Evolutionary conservation across 352 stramenopile genomes (phyloP).

Genomic region (Pythium folliculosum): DNA sequence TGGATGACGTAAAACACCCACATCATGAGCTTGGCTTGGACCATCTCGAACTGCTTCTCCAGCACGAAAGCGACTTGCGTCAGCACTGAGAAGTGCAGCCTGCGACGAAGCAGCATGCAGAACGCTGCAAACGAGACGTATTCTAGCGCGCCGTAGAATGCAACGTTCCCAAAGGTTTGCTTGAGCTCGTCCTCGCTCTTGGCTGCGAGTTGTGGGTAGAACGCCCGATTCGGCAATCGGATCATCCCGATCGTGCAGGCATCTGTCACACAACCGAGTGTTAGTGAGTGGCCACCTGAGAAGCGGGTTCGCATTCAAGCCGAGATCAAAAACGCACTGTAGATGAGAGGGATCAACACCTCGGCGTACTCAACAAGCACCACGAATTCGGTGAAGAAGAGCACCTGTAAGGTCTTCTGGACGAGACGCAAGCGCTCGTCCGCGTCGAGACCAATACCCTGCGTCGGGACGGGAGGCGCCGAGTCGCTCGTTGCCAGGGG

Average conservation of each 20-base stretch:
- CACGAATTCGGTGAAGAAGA: not conserved
- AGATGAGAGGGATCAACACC: not conserved
- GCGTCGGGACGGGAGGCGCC: too few relatives aligned
- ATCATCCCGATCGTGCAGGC: constrained; percentile 9
- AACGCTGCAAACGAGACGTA: constrained; percentile 12
- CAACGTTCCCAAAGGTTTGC: constrained; percentile 4
- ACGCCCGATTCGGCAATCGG: constrained; percentile 7
- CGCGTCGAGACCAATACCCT: not conserved
- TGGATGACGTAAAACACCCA: constrained; percentile 5
- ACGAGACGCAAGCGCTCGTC: not conserved
- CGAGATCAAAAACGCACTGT: not conserved
- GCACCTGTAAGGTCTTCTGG: not conserved
- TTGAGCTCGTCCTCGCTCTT: constrained; percentile 13
- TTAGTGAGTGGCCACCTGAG: not conserved
- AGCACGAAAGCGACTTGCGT: constrained; percentile 21
- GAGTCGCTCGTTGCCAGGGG: too few relatives aligned
- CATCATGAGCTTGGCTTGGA: not conserved
- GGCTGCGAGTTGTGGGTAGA: constrained; percentile 2
- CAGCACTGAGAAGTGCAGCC: constrained; percentile 10
- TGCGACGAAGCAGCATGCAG: constrained; percentile 6
- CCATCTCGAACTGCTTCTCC: constrained; percentile 12
- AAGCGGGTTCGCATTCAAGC: not conserved
- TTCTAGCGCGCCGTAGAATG: constrained; percentile 5
- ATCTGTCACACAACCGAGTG: not conserved
- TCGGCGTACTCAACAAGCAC: not conserved